A percentile compares a stretch with the other conserved stretches of the same genome.
Conservation (phyloP, 495 filamentous ascomycete genomes). For the Xylaria acuta region DNA sequence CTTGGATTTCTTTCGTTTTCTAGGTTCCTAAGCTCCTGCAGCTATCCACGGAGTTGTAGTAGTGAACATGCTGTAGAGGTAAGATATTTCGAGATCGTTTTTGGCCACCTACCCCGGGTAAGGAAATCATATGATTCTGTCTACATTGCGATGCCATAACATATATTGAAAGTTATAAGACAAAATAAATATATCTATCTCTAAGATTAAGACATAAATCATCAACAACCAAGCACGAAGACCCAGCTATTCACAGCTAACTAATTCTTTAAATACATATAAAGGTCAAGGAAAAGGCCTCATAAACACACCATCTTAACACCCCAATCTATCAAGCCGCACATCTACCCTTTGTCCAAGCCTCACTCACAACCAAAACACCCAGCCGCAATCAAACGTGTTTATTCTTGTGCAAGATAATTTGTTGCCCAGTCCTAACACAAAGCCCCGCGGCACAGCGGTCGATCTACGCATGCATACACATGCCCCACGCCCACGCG, state of each 20-base stretch:
- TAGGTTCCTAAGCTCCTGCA: too few species aligned
- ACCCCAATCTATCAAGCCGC: background rate
- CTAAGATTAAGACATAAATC: too few species aligned
- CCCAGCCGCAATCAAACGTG: background rate
- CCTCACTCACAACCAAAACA: background rate
- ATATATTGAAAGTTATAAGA: too few species aligned
- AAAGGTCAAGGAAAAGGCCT: background rate
- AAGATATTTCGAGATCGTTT: too few species aligned
- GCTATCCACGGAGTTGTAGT: too few species aligned
- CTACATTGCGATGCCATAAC: too few species aligned
- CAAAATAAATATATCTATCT: too few species aligned
- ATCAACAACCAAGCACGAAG: background rate
- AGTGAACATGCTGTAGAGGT: too few species aligned
- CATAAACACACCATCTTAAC: background rate
- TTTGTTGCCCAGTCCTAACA: background rate
- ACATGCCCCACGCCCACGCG: background rate
- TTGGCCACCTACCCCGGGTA: too few species aligned
- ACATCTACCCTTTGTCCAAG: background rate
- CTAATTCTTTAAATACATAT: background rate
- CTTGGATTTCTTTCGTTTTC: too few species aligned
- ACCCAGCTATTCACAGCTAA: background rate
- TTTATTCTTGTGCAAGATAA: background rate
- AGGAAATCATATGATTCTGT: too few species aligned
- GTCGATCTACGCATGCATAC: background rate
- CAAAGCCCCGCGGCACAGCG: background rate